Evolutionary conservation across 192 early-diverging fungal species (phyloP), one percentile per base, ranked within the genome.

Genomic region (Coemansia asiatica): DNA sequence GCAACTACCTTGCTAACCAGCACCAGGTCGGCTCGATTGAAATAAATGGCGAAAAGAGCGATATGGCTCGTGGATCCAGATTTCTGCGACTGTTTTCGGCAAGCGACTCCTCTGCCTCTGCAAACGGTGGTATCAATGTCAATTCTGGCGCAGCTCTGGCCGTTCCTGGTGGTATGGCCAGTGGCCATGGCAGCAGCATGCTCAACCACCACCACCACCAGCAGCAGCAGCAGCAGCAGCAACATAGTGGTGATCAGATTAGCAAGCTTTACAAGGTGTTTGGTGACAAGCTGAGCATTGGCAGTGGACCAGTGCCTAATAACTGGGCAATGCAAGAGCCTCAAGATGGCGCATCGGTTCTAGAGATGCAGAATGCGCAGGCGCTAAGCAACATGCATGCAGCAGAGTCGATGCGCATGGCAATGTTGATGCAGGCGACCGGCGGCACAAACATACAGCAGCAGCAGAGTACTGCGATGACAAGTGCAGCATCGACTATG

Each of bases 241-340:
- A 63, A 50, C 61, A 63, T 21, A 5, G 35, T 3, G 71, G 55
- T 22, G 76, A 80, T 56, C 72, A 67, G 64, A 38, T 80, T 40
- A 65, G 72, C 19, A 80, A 74, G 68, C 77, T 80, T 18, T 61
- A 71, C 65, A 80, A 80, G 55, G 74, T 81, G 7, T 66, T 81
- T 67, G 79, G 79, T 48, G 49, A 67, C 61, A 75, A 75, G 53
- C 66, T 81, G 54, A 74, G 68, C 63, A 67, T 79, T 25, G 61
- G 68, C 18, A 50, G 60, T 22, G 29, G 19, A 10, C 33, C 64
- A 27, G 47, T 44, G 25, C 25, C 44, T 40, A 35, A 28, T 1
- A 51, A 46, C 51, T 29, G 51, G 16, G 28, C 61, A 4, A 31
- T 48, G 22, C 61, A 35, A 26, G 61, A 44, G 40, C 40, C 40